phyloP scores from a whole-genome alignment of 192 early-diverging fungal species.

The Coemansia sp. region DNA sequence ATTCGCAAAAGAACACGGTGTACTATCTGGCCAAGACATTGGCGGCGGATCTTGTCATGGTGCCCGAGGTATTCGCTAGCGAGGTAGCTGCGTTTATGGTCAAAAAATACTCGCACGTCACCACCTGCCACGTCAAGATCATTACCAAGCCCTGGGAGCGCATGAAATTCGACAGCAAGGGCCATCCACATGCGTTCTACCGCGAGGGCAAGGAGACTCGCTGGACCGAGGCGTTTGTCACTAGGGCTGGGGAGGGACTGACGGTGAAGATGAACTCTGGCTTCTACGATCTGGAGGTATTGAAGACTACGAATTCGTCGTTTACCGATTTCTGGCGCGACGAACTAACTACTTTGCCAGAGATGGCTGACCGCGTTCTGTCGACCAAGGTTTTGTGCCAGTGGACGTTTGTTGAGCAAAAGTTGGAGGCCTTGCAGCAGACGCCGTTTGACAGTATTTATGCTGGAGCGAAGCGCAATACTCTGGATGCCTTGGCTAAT shows the following conservation, averaged over 20 bases:
- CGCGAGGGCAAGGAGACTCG: slow-evolving; percentile 72
- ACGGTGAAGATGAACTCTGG: slow-evolving; percentile 64
- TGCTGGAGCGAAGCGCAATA: slow-evolving; percentile 64
- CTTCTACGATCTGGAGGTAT: slow-evolving; percentile 70
- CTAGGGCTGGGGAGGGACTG: slow-evolving; percentile 19
- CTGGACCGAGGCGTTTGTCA: slow-evolving; percentile 62
- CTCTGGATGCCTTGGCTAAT: slow-evolving; percentile 74
- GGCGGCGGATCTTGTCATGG: slow-evolving; percentile 63
- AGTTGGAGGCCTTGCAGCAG: slow-evolving; percentile 21
- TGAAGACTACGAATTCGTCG: slow-evolving; percentile 83
- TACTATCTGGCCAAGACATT: slow-evolving; percentile 73
- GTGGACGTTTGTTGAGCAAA: slow-evolving; percentile 58
- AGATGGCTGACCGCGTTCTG: slow-evolving; percentile 77
- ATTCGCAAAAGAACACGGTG: slow-evolving; percentile 79
- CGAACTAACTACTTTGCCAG: slow-evolving; percentile 73
- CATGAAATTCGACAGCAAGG: slow-evolving; percentile 62
- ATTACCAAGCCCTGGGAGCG: slow-evolving; percentile 78
- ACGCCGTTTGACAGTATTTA: slow-evolving; percentile 63
- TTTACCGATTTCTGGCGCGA: slow-evolving; percentile 75
- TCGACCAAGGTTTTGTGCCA: slow-evolving; percentile 73
- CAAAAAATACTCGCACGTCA: slow-evolving; percentile 72
- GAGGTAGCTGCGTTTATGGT: slow-evolving; percentile 73
- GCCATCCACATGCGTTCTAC: slow-evolving; percentile 72
- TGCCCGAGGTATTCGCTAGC: slow-evolving; percentile 71
- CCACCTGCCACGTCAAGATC: slow-evolving; percentile 64